These are phyloP conservation scores for Yarrowia galli DNA, from an alignment of 1,139 yeast genomes.

Conservation along the genomic window DNA sequence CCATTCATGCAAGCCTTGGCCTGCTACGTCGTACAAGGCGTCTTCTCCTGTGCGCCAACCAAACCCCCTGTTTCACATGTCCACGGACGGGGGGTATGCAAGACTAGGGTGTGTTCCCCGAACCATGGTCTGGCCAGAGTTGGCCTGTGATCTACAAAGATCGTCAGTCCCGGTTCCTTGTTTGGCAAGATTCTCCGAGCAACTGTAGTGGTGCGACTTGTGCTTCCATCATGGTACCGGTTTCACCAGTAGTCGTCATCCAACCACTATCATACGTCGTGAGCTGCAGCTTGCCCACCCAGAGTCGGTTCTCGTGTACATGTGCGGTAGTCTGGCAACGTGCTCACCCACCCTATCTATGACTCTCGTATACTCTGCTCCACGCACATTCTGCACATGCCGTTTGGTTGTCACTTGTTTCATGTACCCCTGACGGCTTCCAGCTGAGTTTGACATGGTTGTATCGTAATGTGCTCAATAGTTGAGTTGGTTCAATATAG, in stretches of 20 bases:
- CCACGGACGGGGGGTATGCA: constrained; percentile 1
- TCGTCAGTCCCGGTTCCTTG: constrained; percentile 11
- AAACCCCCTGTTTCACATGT: constrained; percentile 36
- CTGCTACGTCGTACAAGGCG: neutral
- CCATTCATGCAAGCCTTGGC: constrained; percentile 4
- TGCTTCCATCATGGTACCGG: too few relatives aligned
- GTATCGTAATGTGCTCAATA: neutral
- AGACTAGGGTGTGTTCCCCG: neutral
- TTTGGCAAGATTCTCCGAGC: constrained; percentile 29
- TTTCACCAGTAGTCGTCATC: too few relatives aligned
- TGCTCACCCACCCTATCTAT: neutral
- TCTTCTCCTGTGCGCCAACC: constrained; percentile 14
- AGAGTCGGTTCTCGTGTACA: too few relatives aligned
- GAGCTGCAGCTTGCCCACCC: constrained; percentile 7
- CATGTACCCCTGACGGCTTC: constrained; percentile 28
- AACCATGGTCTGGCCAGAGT: too few relatives aligned
- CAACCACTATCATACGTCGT: too few relatives aligned
- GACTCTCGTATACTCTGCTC: neutral
- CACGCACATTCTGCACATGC: constrained; percentile 9
- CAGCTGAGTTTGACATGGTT: too few relatives aligned
- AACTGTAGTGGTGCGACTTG: neutral
- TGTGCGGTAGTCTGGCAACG: too few relatives aligned
- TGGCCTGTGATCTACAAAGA: constrained; percentile 1
- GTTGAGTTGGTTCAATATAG: too few relatives aligned
- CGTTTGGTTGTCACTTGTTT: constrained; percentile 19